phyloP scores from a whole-genome alignment of 148 eudicot genomes.

The Selenicereus undatus region DNA sequence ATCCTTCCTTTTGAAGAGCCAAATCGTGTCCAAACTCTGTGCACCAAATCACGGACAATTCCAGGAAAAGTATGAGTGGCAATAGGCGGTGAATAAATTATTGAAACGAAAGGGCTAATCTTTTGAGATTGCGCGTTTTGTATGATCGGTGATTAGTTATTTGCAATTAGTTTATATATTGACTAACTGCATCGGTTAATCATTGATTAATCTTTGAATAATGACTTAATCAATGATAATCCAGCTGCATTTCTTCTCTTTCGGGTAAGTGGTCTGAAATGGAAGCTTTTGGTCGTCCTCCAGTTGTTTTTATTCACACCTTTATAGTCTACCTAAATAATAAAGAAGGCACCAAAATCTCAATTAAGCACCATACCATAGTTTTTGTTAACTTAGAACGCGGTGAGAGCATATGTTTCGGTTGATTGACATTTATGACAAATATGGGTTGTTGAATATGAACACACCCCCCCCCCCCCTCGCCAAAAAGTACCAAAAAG shows the following conservation, averaged over 20 bases:
- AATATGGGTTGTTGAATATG: too few relatives aligned
- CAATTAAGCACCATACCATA: background rate
- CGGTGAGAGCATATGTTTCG: too few relatives aligned
- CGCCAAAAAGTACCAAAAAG: too few relatives aligned
- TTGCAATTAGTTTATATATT: background rate
- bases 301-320: background rate
- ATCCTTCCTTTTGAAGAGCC: too few relatives aligned
- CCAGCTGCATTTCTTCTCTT: background rate
- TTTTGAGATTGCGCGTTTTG: background rate
- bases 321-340: background rate
- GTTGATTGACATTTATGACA: too few relatives aligned
- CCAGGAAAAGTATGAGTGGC: background rate
- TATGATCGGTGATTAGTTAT: background rate
- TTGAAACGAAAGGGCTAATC: background rate
- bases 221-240: background rate
- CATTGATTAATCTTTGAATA: background rate
- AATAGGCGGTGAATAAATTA: slow-evolving; percentile 1
- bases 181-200: background rate
- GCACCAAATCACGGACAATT: too few relatives aligned
- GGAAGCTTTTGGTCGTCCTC: background rate
- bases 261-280: background rate
- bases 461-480: too few relatives aligned
- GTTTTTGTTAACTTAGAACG: background rate
- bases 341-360: background rate
- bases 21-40: too few relatives aligned